Evolutionary conservation across 495 filamentous ascomycete species (phyloP), one percentile per base, ranked within the genome.

Genomic region (Trichoderma orchidacearum): DNA sequence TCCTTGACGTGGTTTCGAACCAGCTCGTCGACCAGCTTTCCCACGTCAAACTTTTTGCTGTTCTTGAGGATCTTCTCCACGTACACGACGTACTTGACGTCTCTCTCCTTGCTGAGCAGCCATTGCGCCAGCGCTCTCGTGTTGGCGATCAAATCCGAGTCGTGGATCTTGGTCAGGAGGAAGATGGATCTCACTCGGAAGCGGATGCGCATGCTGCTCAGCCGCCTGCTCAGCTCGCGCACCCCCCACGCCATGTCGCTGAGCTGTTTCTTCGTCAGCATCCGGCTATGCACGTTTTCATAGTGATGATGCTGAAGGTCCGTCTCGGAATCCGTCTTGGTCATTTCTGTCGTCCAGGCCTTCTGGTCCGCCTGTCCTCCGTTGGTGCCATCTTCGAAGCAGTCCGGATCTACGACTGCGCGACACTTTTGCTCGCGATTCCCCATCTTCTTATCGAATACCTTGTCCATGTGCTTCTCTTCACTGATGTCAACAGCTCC

Each of bases 201-300:
- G 71, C 85, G 89, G 53, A 96, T 72, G 56, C 79, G 77, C 62
- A 95, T 80, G 66, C 80, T 85, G 41, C 86, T 85, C 54, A 97
- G 75, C 55, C 85, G 86, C 67, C 96, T 90, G 29, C 86, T 87
- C 50, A 98, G 73, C 64, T 96, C 90, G 29, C 93, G 80, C 56
- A 98, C 90, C 23, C 91, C 91, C 81, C 88, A 89, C 0, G 90
- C 90, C 93, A 98, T 95, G 59, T 97, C 93, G 1, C 85, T 86
- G 31, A 98, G 75, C 68, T 98, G 89, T 58, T 84, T 86, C 70
- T 97, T 98, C 2, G 90, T 96, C 60, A 98, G 75, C 30, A 93
- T 79, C 13, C 78, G 70, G 56, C 68, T 75, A 58, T 77, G 72
- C 32, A 68, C 53, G 9, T 62, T 67, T 18, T 70, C 66, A 5